Evolutionary conservation across 1,139 yeast species (phyloP).

Genomic region (Kluyveromyces sp.): DNA sequence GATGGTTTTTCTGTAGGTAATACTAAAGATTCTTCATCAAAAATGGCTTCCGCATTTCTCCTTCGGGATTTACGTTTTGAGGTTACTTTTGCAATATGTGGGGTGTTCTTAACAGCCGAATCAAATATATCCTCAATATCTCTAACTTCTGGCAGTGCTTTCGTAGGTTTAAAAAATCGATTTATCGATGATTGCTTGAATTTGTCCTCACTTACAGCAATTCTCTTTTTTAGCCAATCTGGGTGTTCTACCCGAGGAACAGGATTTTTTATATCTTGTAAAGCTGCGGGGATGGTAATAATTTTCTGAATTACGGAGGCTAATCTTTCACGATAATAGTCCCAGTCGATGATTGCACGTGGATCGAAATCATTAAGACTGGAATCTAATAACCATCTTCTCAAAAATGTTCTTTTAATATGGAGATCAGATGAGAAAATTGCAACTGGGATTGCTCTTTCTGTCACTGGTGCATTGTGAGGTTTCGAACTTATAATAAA

Average conservation of each 20-base stretch:
- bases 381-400: slow-evolving; percentile 83
- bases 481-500: slow-evolving; percentile 88
- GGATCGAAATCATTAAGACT: slow-evolving; percentile 80
- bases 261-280: slow-evolving; percentile 84
- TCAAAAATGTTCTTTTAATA: slow-evolving; percentile 55
- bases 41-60: slow-evolving; percentile 31
- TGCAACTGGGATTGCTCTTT: slow-evolving; percentile 93
- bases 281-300: slow-evolving; percentile 94
- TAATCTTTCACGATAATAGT: slow-evolving; percentile 79
- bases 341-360: slow-evolving; percentile 87
- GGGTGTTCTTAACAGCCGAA: slow-evolving; percentile 11
- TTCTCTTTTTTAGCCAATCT: slow-evolving; percentile 74
- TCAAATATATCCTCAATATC: slow-evolving; percentile 72
- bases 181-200: slow-evolving; percentile 63
- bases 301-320: slow-evolving; percentile 93
- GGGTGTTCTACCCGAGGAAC: slow-evolving; percentile 95
- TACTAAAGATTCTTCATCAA: slow-evolving; percentile 37
- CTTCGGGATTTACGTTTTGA: slow-evolving; percentile 34
- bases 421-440: slow-evolving; percentile 76
- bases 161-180: slow-evolving; percentile 44
- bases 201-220: slow-evolving; percentile 53
- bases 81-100: slow-evolving; percentile 45
- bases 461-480: slow-evolving; percentile 82
- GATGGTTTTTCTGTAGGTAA: slow-evolving; percentile 59
- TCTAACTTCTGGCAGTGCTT: slow-evolving; percentile 32